Percentiles rank a stretch among this genome's conserved stretches.
These are phyloP conservation scores for Naganishia liquefaciens DNA, from an alignment of 1,284 basidiomycete genomes.

Conservation along the genomic window DNA sequence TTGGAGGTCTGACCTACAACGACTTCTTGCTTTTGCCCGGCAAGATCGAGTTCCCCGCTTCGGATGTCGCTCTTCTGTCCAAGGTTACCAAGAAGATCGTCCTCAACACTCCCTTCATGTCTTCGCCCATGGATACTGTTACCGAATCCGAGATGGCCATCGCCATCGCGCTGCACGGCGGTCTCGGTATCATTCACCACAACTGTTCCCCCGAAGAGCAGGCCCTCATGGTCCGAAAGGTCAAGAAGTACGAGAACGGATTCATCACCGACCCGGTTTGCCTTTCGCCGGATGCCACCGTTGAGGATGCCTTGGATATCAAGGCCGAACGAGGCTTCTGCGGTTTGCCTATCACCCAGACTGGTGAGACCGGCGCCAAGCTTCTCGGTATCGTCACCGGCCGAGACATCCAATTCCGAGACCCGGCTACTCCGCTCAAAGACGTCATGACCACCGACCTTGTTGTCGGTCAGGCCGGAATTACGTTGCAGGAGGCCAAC, in stretches of 20 bases:
- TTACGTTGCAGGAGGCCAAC: constrained; percentile 91
- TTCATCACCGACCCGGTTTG: constrained; percentile 96
- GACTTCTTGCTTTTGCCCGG: constrained; percentile 93
- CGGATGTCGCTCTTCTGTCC: constrained; percentile 77
- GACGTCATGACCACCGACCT: constrained; percentile 88
- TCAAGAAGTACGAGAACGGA: constrained; percentile 98
- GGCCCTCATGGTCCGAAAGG: constrained; percentile 93
- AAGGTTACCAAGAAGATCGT: constrained; percentile 86
- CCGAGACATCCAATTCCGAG: constrained; percentile 93
- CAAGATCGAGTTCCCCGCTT: constrained; percentile 82
- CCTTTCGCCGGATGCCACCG: constrained; percentile 72
- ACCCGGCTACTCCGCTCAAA: constrained; percentile 66
- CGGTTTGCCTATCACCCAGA: constrained; percentile 96
- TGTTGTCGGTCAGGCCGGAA: constrained; percentile 78
- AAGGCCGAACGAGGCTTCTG: constrained; percentile 92
- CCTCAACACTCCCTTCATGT: constrained; percentile 95
- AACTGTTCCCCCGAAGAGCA: constrained; percentile 87
- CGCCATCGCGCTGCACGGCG: constrained; percentile 88
- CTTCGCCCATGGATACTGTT: constrained; percentile 99
- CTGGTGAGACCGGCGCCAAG: constrained; percentile 81
- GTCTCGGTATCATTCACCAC: constrained; percentile 98
- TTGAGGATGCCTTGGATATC: constrained; percentile 90
- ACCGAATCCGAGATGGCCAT: constrained; percentile 98
- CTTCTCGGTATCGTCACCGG: constrained; percentile 95
- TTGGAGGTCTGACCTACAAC: constrained; percentile 85